Percentiles rank a stretch among this genome's conserved stretches.
Evolutionary conservation across 1,284 basidiomycete genomes (phyloP).

Genomic region (Kalmanozyma brasiliensis): DNA sequence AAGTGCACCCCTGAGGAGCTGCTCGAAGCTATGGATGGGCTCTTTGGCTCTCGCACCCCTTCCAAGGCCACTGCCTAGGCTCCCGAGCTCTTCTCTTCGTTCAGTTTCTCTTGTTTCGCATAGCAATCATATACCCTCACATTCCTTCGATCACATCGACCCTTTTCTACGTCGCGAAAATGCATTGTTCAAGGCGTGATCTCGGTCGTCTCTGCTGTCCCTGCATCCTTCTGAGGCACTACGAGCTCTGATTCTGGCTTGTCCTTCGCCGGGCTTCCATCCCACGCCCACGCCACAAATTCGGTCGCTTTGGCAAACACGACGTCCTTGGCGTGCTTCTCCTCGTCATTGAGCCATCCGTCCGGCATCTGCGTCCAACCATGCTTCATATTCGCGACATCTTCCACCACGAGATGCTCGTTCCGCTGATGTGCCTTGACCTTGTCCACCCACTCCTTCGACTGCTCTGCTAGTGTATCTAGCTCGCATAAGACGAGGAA

Average conservation of each 20-base stretch:
- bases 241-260: conserved; percentile 34
- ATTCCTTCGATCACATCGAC: background rate
- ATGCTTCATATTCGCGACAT: conserved; percentile 42
- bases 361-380: conserved; percentile 55
- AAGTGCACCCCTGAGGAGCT: conserved; percentile 41
- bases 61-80: conserved; percentile 1
- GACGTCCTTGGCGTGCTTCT: conserved; percentile 29
- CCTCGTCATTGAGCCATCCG: conserved; percentile 37
- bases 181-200: background rate
- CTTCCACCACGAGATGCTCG: conserved; percentile 41
- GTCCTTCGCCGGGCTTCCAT: conserved; percentile 2
- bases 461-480: conserved; percentile 53
- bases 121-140: conserved; percentile 4
- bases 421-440: conserved; percentile 30
- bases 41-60: conserved; percentile 23
- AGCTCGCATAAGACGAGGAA: conserved; percentile 53
- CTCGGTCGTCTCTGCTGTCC: conserved; percentile 11
- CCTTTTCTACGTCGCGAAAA: background rate
- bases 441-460: conserved; percentile 47
- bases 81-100: background rate
- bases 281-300: conserved; percentile 45
- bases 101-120: background rate
- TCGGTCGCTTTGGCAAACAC: conserved; percentile 35
- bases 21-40: conserved; percentile 27
- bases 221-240: conserved; percentile 20